These are phyloP conservation scores for Colletotrichum horii DNA, from an alignment of 2,329 filamentous ascomycete species.

Conservation along the genomic window DNA sequence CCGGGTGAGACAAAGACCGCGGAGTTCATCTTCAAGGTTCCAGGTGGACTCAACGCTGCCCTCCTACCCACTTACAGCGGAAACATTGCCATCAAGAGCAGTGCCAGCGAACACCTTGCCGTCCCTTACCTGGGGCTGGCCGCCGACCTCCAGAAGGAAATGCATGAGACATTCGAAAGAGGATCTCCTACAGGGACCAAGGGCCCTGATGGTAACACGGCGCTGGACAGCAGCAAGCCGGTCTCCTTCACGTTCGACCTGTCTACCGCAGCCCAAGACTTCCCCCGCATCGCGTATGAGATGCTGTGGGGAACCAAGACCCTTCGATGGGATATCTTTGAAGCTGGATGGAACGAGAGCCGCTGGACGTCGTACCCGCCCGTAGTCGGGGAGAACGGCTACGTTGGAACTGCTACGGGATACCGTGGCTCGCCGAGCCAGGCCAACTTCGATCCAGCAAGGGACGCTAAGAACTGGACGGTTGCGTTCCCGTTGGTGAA, in stretches of 20 bases:
- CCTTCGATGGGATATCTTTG: slow-evolving; percentile 41
- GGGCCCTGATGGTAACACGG: background rate
- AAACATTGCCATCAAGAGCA: slow-evolving; percentile 34
- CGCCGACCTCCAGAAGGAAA: background rate
- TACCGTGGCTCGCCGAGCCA: background rate
- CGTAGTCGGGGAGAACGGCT: slow-evolving; percentile 38
- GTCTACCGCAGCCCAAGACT: slow-evolving; percentile 25
- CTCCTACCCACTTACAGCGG: slow-evolving; percentile 38
- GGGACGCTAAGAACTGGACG: slow-evolving; percentile 30
- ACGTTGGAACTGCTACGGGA: slow-evolving; percentile 30
- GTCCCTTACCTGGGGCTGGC: slow-evolving; percentile 32
- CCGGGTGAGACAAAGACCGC: background rate
- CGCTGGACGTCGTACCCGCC: slow-evolving; percentile 47
- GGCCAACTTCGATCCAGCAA: slow-evolving; percentile 22
- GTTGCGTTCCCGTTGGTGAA: slow-evolving; percentile 29
- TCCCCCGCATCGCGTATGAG: slow-evolving; percentile 27
- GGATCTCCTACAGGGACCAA: slow-evolving; percentile 6
- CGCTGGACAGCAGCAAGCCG: background rate
- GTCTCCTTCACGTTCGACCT: slow-evolving; percentile 30
- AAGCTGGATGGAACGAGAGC: slow-evolving; percentile 39
- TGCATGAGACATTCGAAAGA: slow-evolving; percentile 1
- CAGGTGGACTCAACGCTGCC: slow-evolving; percentile 12
- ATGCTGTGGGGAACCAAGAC: slow-evolving; percentile 22
- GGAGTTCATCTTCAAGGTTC: background rate
- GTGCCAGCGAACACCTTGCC: slow-evolving; percentile 35